Base-by-base conservation (phyloP, 2,329 filamentous ascomycete genomes). In the Lithohypha guttulata region DNA sequence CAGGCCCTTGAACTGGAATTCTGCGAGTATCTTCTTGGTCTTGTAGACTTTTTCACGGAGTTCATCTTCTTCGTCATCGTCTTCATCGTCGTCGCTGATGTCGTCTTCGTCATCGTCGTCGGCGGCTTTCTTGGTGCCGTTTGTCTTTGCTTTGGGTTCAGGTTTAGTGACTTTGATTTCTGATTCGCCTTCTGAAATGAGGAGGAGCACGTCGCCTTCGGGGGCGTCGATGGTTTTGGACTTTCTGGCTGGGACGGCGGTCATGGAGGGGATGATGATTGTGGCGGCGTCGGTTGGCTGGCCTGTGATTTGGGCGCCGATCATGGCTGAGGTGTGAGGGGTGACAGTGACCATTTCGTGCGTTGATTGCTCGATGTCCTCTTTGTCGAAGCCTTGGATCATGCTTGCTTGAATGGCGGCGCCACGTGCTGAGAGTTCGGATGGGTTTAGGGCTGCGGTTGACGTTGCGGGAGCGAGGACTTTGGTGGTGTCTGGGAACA, bases 301-400 rank as follows among this genome's bases (percentile, higher is more conserved):
- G 14, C 41, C 46, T 6, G 38, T 46, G 2, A 47, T 38, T 39
- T 50, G 47, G 38, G 96, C 81, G 59, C 91, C 91, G 47, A 98
- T 83, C 46, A 89, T 83, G 58, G 87, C 82, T 53, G 77, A 71
- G 47, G 93, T 79, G 68, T 98, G 91, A 53, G 86, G 85, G 37
- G 93, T 86, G 11, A 87, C 89, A 22, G 89, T 95, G 48, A 98
- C 86, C 58, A 86, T 84, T 37, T 91, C 81, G 69, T 98, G 89
- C 33, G 86, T 93, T 47, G 84, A 93, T 71, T 95, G 87, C 59
- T 93, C 84, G 52, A 98, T 93, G 58, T 96, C 89, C 50, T 85
- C 79, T 51, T 77, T 73, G 54, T 98, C 91, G 63, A 93, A 98
- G 62, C 94, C 89, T 62, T 87, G 79, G 60, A 98, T 85, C 48